Evolutionary conservation across 306 rosid genomes (phyloP), one percentile per base, ranked within the genome.

Genomic region (cucumber (Cucumis sativus)): DNA sequence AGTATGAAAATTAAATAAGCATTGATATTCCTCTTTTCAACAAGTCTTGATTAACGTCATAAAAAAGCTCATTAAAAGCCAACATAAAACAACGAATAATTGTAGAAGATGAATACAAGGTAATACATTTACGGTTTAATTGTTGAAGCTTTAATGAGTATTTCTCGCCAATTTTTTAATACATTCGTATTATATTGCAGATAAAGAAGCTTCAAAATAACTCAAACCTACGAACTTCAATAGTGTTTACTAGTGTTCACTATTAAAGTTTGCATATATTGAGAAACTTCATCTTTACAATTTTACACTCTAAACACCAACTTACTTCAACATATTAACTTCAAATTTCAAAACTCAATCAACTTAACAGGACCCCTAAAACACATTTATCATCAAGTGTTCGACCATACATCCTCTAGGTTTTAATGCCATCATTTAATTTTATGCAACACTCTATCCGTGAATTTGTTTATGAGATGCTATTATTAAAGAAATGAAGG

Each of bases 1-100:
- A 69, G 63, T 78, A 88, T 77, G 37, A 37, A 75, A 74, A 68
- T 13, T 21, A 77, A 61, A 40, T 61, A 61, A 30, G 23, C 43
- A 43, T 8, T 12, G 40, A 56, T 75, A 54, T 74, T 74, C 17
- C 54, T 40, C 18, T 54, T 74, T 54, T 4, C 63, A 9, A 9
- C 13, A 56, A 56, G 54, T 41, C 37, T 56, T 28, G 35, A 37
- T 56, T 35, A 49, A 33, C 52, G 37, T 25, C 20, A 65, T 35
- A 37, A 76, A 28, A 63, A 58, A 61, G 28, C 17, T 74, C 40
- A 23, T 39, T 69, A 16, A 41, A 12, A 69, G 65, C 49, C 40
- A 25, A 78, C 55, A 35, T 58, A 49, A 28, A 66, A 76, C 55
- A 18, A 33, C 54, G 21, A 55, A 63, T 39, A 51, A 49, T 23